Percentiles rank a stretch among this genome's conserved stretches.
These are phyloP conservation scores for Globisporangium viniferum DNA, from an alignment of 352 stramenopile genomes.

Conservation along the genomic window DNA sequence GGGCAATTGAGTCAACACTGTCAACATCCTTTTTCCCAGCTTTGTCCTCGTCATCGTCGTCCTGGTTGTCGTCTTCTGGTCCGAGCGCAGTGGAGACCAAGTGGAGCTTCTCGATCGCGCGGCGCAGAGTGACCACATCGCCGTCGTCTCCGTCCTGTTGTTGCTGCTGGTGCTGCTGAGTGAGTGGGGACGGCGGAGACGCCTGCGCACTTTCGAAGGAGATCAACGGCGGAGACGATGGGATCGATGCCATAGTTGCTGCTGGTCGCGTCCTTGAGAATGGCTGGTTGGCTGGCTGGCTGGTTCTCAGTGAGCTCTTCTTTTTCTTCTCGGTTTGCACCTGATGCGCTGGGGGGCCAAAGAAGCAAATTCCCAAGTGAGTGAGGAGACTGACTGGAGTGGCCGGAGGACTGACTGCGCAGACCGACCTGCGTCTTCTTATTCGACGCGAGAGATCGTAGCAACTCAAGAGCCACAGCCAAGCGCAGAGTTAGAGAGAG, in stretches of 20 bases:
- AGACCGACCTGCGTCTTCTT: not conserved
- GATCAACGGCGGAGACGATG: not conserved
- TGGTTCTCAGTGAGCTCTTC: not conserved
- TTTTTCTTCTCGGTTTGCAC: not conserved
- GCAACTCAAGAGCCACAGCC: not conserved
- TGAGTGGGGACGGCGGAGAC: not conserved
- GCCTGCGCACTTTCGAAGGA: not conserved
- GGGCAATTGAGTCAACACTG: not conserved
- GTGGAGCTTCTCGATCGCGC: not conserved
- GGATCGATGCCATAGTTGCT: slow-evolving; percentile 1
- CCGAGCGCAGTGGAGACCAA: not conserved
- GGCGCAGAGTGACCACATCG: not conserved
- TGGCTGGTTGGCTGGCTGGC: not conserved
- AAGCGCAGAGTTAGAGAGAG: not conserved
- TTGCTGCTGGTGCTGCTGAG: not conserved
- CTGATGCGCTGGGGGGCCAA: not conserved
- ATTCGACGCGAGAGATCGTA: not conserved
- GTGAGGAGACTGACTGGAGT: not conserved
- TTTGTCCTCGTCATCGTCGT: slow-evolving; percentile 3
- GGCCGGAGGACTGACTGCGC: not conserved
- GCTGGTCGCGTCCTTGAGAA: not conserved
- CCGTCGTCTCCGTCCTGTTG: slow-evolving; percentile 6
- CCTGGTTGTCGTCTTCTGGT: slow-evolving; percentile 12
- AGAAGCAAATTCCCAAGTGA: not conserved
- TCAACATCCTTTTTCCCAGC: not conserved